Evolutionary conservation across 1,284 basidiomycete genomes (phyloP).

Genomic region (Cryptococcus wingfieldii): DNA sequence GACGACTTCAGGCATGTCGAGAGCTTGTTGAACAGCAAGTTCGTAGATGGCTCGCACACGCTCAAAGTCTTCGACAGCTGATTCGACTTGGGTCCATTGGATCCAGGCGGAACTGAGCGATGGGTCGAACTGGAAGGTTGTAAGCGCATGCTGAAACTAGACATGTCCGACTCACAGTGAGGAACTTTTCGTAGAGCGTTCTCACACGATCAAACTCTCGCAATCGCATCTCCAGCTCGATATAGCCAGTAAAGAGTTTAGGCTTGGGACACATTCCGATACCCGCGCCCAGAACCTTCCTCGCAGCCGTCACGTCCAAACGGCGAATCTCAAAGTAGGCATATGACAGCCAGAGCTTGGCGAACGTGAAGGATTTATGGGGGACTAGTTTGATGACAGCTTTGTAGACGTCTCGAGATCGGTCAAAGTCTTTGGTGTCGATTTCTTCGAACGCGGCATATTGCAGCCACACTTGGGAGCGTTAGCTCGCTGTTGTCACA

Average conservation of each 20-base stretch:
- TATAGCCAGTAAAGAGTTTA: slow-evolving; percentile 87
- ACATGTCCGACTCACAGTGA: slow-evolving; percentile 60
- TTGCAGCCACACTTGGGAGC: slow-evolving; percentile 68
- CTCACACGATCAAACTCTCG: slow-evolving; percentile 91
- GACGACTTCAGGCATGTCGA: slow-evolving; percentile 97
- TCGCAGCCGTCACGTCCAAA: slow-evolving; percentile 74
- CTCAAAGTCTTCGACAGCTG: slow-evolving; percentile 81
- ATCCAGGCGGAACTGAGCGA: slow-evolving; percentile 93
- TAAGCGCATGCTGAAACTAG: slow-evolving; percentile 7
- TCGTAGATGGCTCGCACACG: slow-evolving; percentile 95
- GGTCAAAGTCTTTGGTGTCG: slow-evolving; percentile 81
- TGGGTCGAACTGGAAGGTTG: slow-evolving; percentile 66
- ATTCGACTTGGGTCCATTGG: slow-evolving; percentile 92
- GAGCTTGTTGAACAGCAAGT: slow-evolving; percentile 85
- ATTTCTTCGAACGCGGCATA: slow-evolving; percentile 98
- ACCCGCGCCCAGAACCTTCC: slow-evolving; percentile 82
- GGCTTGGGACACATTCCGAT: slow-evolving; percentile 97
- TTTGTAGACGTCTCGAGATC: slow-evolving; percentile 87
- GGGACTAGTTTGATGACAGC: slow-evolving; percentile 84
- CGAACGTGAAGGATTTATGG: slow-evolving; percentile 95
- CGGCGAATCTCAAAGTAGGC: slow-evolving; percentile 88
- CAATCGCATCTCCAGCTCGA: slow-evolving; percentile 72
- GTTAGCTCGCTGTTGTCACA: background rate
- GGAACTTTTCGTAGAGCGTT: slow-evolving; percentile 87
- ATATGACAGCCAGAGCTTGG: slow-evolving; percentile 77